Conservation (phyloP, 2,329 filamentous ascomycete genomes). For the Cladosporium sp. region DNA sequence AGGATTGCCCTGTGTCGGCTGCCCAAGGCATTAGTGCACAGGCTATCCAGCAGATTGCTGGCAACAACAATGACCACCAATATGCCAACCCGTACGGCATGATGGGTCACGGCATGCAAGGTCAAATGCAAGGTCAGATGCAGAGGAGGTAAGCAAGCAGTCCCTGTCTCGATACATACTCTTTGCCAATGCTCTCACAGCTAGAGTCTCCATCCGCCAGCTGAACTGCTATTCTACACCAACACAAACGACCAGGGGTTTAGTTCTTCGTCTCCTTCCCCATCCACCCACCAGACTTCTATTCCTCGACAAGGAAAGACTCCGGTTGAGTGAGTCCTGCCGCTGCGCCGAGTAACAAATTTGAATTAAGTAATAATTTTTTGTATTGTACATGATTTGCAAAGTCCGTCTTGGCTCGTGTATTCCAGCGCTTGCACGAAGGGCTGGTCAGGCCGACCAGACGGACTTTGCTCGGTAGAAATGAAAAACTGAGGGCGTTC, state of each 20-base stretch:
- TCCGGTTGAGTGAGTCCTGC: neutral
- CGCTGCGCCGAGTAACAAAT: neutral
- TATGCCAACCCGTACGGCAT: constrained; percentile 52
- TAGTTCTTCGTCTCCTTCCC: neutral
- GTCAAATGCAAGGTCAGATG: constrained; percentile 35
- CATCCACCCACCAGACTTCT: neutral
- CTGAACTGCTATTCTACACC: neutral
- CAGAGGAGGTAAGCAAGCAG: constrained; percentile 36
- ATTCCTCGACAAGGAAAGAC: neutral
- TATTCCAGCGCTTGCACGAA: neutral
- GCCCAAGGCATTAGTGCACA: constrained; percentile 68
- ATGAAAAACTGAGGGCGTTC: neutral
- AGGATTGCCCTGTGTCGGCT: constrained; percentile 91
- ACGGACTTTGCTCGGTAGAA: neutral
- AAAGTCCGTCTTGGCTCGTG: neutral
- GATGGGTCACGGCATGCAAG: constrained; percentile 37
- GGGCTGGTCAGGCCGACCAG: neutral
- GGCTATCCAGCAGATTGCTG: constrained; percentile 53
- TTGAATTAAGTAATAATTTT: constrained; percentile 8
- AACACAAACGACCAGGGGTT: neutral
- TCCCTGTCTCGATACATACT: constrained; percentile 3
- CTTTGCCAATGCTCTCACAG: constrained; percentile 15
- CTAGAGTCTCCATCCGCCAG: neutral
- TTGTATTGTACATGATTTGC: constrained; percentile 14
- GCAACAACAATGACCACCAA: constrained; percentile 44